Base-by-base conservation (phyloP, 768 basidiomycete species). In the Amyloporia xantha region DNA sequence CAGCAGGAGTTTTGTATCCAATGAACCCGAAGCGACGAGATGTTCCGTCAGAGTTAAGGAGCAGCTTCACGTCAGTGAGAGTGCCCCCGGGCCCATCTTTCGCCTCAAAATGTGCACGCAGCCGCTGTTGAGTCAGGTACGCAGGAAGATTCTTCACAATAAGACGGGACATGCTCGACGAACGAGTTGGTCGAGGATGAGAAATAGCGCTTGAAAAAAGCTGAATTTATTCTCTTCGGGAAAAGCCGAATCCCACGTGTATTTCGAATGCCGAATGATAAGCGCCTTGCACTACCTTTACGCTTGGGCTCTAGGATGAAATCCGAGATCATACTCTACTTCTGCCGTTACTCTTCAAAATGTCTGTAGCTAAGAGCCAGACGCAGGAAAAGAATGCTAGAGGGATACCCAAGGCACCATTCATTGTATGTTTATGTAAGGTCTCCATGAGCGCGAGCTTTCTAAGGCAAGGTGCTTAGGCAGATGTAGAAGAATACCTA, bases 381-480 rank as follows among this genome's bases (percentile, higher is more conserved):
- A 52, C 45, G 11, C 58, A 61, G 46, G 66, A 81, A 66, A 82
- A 81, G 60, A 98, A 94, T 55, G 84, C 92, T 0, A 74, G 95
- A 45, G 95, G 95, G 4, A 98, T 98, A 44, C 95, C 95, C 20
- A 85, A 86, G 66, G 94, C 95, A 3, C 90, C 91, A 0, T 99
- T 99, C 61, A 85, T 98, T 46, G 94, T 95, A 54, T 56, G 84
- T 75, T 6, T 38, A 15, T 25, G 24, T 28, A 45, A 17, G 2
- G 36, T 25, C 4, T 41, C 17, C 21, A n/a, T 4, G n/a, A n/a
- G n/a, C n/a, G n/a, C n/a, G n/a, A n/a, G n/a, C n/a, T n/a, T n/a
- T n/a, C n/a, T n/a, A n/a, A n/a, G n/a, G n/a, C n/a, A n/a, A n/a
- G n/a, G n/a, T n/a, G n/a, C 17, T 20, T 28, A 98, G 95, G 75